Evolutionary conservation across 805 yeast genomes (phyloP).

Genomic region (Debaryomyces castellii): DNA sequence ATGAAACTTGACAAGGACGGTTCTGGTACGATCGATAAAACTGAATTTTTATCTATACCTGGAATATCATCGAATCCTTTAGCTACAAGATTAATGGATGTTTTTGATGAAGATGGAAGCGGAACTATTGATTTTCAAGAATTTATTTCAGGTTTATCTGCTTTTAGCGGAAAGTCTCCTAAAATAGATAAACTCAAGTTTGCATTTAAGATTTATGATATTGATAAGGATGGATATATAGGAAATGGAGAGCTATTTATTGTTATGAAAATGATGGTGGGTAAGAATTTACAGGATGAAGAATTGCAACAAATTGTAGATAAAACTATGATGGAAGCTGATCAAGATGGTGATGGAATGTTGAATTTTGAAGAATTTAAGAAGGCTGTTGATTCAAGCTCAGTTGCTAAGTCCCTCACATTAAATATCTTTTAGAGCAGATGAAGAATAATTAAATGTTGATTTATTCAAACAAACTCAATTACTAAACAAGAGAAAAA

Average conservation of each 20-base stretch:
- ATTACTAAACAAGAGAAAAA: too few species aligned
- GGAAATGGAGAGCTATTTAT: constrained; percentile 93
- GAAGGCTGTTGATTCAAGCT: constrained; percentile 58
- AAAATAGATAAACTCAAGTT: constrained; percentile 80
- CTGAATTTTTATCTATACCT: constrained; percentile 89
- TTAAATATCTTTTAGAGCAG: constrained; percentile 40
- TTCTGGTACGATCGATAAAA: constrained; percentile 86
- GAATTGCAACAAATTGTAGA: constrained; percentile 97
- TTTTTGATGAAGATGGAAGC: constrained; percentile 88
- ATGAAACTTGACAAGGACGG: constrained; percentile 94
- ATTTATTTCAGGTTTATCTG: constrained; percentile 81
- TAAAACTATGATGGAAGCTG: constrained; percentile 92
- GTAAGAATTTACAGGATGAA: constrained; percentile 78
- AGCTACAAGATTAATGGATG: constrained; percentile 86
- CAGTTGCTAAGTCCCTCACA: constrained; percentile 60
- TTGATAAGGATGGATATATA: constrained; percentile 91
- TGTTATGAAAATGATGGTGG: constrained; percentile 96
- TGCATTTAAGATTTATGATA: constrained; percentile 92
- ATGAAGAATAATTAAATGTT: background rate
- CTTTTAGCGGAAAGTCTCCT: constrained; percentile 81
- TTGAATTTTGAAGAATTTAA: constrained; percentile 85
- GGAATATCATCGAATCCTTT: constrained; percentile 89
- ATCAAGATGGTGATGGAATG: constrained; percentile 81
- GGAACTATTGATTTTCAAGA: constrained; percentile 96
- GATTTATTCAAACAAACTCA: too few species aligned